Percentiles rank a stretch among this genome's conserved stretches.
phyloP scores from a whole-genome alignment of 805 yeast genomes.

The Kodamaea laetipori region DNA sequence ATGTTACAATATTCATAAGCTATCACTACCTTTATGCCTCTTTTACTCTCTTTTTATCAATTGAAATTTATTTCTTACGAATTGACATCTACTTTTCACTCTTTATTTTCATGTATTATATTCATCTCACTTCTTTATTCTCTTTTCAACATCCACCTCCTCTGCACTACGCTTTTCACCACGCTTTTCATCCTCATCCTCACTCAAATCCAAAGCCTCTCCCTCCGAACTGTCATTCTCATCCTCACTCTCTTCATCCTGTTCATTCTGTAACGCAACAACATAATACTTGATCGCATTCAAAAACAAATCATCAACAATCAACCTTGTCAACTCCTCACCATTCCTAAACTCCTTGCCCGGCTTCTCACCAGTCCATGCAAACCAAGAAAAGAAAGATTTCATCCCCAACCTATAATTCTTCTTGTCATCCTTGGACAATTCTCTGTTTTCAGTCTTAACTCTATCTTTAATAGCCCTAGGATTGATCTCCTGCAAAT shows the following conservation, averaged over 20 bases:
- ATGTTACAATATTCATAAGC: too few relatives aligned
- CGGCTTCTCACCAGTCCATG: constrained; percentile 78
- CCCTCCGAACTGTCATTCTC: constrained; percentile 45
- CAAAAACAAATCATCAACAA: constrained; percentile 81
- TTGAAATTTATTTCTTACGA: too few relatives aligned
- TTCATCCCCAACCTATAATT: constrained; percentile 72
- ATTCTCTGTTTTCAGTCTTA: constrained; percentile 28
- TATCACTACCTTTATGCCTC: too few relatives aligned
- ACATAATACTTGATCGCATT: constrained; percentile 82
- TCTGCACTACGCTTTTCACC: constrained; percentile 2
- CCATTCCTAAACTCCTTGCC: constrained; percentile 80
- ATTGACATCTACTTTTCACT: too few relatives aligned
- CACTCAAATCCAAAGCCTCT: constrained; percentile 55
- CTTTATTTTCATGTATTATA: too few relatives aligned
- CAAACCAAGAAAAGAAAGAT: constrained; percentile 84
- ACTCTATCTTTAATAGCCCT: constrained; percentile 41
- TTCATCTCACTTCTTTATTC: neutral
- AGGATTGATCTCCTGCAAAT: constrained; percentile 60
- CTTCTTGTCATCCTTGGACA: constrained; percentile 56
- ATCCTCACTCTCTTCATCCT: constrained; percentile 42
- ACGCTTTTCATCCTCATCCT: constrained; percentile 38
- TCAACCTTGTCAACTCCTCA: constrained; percentile 69
- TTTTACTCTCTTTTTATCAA: too few relatives aligned
- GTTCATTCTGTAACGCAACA: constrained; percentile 67
- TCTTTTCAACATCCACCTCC: constrained; percentile 1